A percentile compares a stretch with the other conserved stretches of the same genome.
Conservation (phyloP, 1,284 basidiomycete genomes). For the Tilletia caries region DNA sequence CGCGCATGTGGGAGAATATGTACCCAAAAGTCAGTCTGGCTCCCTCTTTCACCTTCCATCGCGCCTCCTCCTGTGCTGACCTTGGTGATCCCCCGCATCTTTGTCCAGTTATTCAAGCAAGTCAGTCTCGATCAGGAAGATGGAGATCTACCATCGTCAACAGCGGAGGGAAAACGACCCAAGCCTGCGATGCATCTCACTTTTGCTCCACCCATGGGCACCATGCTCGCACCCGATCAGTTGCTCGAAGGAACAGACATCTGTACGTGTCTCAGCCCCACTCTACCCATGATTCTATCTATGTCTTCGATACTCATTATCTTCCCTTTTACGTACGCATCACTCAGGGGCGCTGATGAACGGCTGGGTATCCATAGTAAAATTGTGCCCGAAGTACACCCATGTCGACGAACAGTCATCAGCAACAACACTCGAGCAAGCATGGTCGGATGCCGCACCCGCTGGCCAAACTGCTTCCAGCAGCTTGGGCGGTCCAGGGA, state of each 20-base stretch:
- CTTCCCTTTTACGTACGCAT: not conserved
- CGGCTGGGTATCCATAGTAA: constrained; percentile 42
- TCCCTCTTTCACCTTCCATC: no score
- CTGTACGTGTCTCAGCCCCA: constrained; percentile 22
- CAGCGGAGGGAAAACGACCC: constrained; percentile 26
- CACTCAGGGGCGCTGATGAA: constrained; percentile 39
- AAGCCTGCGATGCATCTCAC: constrained; percentile 29
- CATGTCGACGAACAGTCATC: not conserved
- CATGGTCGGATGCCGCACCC: not conserved
- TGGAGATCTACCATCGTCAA: not conserved
- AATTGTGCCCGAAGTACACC: constrained; percentile 22
- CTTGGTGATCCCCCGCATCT: constrained; percentile 19
- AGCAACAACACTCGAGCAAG: not conserved
- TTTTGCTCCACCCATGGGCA: constrained; percentile 46
- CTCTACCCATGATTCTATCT: not conserved
- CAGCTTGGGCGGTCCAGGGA: not conserved
- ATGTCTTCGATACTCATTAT: not conserved
- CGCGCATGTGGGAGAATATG: constrained; percentile 42
- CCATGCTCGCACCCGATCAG: constrained; percentile 33
- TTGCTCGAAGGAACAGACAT: constrained; percentile 39
- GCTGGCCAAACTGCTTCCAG: not conserved
- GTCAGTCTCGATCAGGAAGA: constrained; percentile 1
- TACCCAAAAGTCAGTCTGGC: constrained; percentile 18
- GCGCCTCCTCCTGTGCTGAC: not conserved
- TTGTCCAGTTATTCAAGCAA: constrained; percentile 12